Percentiles rank a stretch among this genome's conserved stretches.
phyloP scores from a whole-genome alignment of 441 rosid species.

The Euphorbia schlechtendalii region DNA sequence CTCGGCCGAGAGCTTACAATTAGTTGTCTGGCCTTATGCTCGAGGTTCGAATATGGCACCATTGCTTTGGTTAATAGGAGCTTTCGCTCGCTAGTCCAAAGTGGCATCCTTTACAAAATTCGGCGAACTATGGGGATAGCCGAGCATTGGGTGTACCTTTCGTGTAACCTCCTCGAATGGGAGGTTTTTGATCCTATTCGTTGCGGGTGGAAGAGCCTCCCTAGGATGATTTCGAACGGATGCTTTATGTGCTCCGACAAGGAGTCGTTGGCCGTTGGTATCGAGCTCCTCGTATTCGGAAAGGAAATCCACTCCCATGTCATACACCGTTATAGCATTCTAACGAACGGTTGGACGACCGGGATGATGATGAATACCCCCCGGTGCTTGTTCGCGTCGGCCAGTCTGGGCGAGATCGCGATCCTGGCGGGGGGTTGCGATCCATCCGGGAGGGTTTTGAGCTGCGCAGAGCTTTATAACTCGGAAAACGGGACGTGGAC shows the following conservation, averaged over 20 bases:
- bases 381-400: conserved; percentile 76
- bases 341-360: conserved; percentile 56
- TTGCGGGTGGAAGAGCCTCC: conserved; percentile 60
- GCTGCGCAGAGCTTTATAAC: conserved; percentile 64
- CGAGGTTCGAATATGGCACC: conserved; percentile 60
- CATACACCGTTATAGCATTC: conserved; percentile 53
- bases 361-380: conserved; percentile 63
- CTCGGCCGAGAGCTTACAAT: conserved; percentile 57
- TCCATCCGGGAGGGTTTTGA: conserved; percentile 41
- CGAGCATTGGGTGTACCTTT: conserved; percentile 79
- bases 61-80: conserved; percentile 44
- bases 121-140: conserved; percentile 44
- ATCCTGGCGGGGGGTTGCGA: conserved; percentile 83
- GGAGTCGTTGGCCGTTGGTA: conserved; percentile 79
- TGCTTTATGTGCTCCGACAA: conserved; percentile 64
- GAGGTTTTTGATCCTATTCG: conserved; percentile 64
- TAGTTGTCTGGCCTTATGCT: conserved; percentile 53
- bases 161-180: conserved; percentile 63
- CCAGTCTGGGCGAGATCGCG: conserved; percentile 58
- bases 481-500: conserved; percentile 52
- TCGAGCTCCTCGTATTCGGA: conserved; percentile 76
- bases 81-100: conserved; percentile 42
- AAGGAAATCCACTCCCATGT: conserved; percentile 48
- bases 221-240: conserved; percentile 51
- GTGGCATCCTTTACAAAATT: conserved; percentile 58